phyloP scores from a whole-genome alignment of 139 green algal species.

The Chlamydomonas applanata region DNA sequence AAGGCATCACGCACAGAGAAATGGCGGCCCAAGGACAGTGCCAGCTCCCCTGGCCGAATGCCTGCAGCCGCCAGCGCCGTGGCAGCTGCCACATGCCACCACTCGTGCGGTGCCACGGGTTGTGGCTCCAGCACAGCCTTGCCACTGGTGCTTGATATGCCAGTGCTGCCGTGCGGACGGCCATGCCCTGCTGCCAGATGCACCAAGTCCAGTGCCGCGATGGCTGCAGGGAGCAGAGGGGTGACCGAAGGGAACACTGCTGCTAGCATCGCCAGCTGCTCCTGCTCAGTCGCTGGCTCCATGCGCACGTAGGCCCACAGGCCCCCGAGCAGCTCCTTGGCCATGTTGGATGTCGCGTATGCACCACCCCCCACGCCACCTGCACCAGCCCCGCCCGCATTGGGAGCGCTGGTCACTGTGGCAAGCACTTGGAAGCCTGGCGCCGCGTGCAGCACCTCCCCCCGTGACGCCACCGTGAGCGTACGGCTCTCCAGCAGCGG shows the following conservation, averaged over 20 bases:
- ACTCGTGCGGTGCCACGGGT: background rate
- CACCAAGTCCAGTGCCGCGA: constrained; percentile 59
- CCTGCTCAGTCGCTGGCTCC: constrained; percentile 43
- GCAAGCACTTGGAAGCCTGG: constrained; percentile 84
- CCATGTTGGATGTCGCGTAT: constrained; percentile 46
- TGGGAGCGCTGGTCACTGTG: constrained; percentile 63
- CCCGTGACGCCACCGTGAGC: constrained; percentile 72
- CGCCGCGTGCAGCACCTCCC: constrained; percentile 59
- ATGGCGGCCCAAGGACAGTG: constrained; percentile 59
- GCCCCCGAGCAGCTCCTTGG: constrained; percentile 76
- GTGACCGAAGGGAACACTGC: constrained; percentile 54
- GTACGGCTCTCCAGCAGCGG: constrained; percentile 81
- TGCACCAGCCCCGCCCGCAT: background rate
- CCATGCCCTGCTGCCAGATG: constrained; percentile 49
- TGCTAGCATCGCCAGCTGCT: constrained; percentile 76
- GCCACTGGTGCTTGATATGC: background rate
- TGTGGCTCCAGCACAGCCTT: background rate
- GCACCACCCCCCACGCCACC: constrained; percentile 20
- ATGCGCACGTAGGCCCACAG: constrained; percentile 70
- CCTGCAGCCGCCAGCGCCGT: constrained; percentile 43
- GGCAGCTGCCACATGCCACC: constrained; percentile 27
- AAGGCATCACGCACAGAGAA: constrained; percentile 77
- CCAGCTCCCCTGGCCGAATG: constrained; percentile 48
- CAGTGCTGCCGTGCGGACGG: background rate
- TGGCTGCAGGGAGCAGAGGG: constrained; percentile 64